Base-by-base conservation (phyloP, 306 rosid genomes). In the Quercus agrifolia region DNA sequence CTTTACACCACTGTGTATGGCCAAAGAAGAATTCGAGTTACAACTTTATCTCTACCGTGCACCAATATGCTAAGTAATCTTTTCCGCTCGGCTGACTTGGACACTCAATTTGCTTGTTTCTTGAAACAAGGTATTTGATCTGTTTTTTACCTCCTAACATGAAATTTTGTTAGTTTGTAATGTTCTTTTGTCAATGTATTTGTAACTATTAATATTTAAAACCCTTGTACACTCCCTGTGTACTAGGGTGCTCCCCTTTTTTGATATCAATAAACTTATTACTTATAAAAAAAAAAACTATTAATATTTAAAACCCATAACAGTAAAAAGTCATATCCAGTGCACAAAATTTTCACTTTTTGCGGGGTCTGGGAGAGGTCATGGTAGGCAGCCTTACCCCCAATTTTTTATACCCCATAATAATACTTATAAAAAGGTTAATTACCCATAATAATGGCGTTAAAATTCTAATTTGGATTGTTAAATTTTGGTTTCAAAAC, bases 31-130 rank as follows among this genome's bases (percentile, higher is more conserved):
- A 95, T 95, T 83, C 97, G 97, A 23, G 96, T 95, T 35, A 52
- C 91, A 70, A 93, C 96, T 74, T 82, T 95, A 75, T 95, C 99
- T 80, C 89, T 95, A 76, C 98, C 99, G 56, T 92, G 94, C 87
- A 93, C 99, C 23, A 95, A 91, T 82, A 90, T 95, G 99, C 92
- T 95, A 18, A 95, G 93, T 83, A 93, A 92, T 84, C 87, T 95
- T 58, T 95, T 95, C 85, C 99, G 98, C 0, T 88, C 98, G n/a
- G 99, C 99, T 74, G 99, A 95, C 85, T 88, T 95, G 88, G 99
- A 95, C 80, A 84, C 98, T 77, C 98, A 93, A 73, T 95, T 95
- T 83, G 89, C 96, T 58, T 95, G 99, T 87, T 93, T 90, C 94
- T 86, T 95, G 86, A 95, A 95, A 82, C 97, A 92, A 87, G 99